Evolutionary conservation across 305 asterid genomes (phyloP).

Genomic region (Ilex paraguariensis): DNA sequence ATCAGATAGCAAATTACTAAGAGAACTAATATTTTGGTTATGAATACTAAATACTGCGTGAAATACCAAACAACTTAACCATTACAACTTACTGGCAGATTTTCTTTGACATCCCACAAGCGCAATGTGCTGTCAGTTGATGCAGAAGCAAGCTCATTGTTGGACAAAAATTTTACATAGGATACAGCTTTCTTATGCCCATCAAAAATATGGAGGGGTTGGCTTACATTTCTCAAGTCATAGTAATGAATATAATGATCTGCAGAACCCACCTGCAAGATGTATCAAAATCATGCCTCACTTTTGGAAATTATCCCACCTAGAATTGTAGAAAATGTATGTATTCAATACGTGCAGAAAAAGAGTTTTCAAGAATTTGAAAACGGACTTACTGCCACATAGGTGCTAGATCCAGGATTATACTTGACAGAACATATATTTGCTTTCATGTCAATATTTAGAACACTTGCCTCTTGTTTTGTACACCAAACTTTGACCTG

Average conservation of each 20-base stretch:
- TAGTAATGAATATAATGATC: constrained; percentile 88
- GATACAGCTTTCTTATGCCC: constrained; percentile 89
- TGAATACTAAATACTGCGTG: not conserved
- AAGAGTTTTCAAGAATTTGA: not conserved
- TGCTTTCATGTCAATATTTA: constrained; percentile 86
- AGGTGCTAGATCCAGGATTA: constrained; percentile 79
- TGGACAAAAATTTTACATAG: constrained; percentile 74
- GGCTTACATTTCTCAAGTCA: constrained; percentile 67
- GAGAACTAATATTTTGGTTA: too few relatives aligned
- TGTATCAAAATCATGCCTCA: constrained; percentile 8
- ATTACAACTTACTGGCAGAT: constrained; percentile 47
- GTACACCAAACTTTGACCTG: constrained; percentile 94
- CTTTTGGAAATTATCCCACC: constrained; percentile 1
- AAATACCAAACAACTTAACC: constrained; percentile 2
- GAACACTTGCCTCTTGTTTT: constrained; percentile 82
- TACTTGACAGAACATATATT: constrained; percentile 87
- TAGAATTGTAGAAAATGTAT: too few relatives aligned
- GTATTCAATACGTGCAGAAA: too few relatives aligned
- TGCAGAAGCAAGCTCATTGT: constrained; percentile 86
- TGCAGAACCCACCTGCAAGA: constrained; percentile 84
- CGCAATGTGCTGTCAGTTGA: constrained; percentile 84
- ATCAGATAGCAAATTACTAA: too few relatives aligned
- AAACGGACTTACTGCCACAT: constrained; percentile 55
- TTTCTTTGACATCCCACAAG: constrained; percentile 81
- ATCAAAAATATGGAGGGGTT: constrained; percentile 60